Evolutionary conservation across 306 rosid genomes (phyloP).

Genomic region (Fagus sylvatica): DNA sequence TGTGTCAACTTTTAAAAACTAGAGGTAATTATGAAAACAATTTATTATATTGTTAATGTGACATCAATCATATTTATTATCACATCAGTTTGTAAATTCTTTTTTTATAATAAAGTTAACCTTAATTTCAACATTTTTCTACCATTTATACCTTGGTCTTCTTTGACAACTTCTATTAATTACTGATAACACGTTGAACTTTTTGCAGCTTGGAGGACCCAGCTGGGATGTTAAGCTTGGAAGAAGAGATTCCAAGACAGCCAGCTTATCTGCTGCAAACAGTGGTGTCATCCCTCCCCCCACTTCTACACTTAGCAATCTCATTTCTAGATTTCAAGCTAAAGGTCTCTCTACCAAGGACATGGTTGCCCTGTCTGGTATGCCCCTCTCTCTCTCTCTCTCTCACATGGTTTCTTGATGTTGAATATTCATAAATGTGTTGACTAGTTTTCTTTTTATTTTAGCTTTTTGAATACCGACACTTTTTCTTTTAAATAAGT

Average conservation of each 20-base stretch:
- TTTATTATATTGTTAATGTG: too few species aligned
- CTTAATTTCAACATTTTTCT: too few species aligned
- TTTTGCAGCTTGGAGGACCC: conserved; percentile 83
- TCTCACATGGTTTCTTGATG: not conserved
- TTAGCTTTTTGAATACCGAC: not conserved
- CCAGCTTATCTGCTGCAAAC: conserved; percentile 53
- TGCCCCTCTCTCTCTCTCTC: not conserved
- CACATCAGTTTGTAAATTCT: too few species aligned
- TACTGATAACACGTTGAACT: not conserved
- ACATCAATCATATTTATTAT: too few species aligned
- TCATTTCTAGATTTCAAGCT: conserved; percentile 41
- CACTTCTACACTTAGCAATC: conserved; percentile 36
- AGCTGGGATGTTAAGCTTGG: conserved; percentile 71
- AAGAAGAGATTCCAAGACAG: conserved; percentile 82
- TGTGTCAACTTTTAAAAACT: too few species aligned
- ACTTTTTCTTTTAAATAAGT: not conserved
- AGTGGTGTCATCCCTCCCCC: conserved; percentile 72
- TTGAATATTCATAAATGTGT: too few species aligned
- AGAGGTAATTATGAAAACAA: too few species aligned
- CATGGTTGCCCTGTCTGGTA: conserved; percentile 91
- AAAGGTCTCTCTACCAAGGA: conserved; percentile 64
- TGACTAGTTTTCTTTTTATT: not conserved
- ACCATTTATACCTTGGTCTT: too few species aligned
- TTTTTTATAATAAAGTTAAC: too few species aligned
- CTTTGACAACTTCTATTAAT: too few species aligned